Evolutionary conservation across 352 stramenopile species (phyloP).

Genomic region (Globisporangium irregulare): DNA sequence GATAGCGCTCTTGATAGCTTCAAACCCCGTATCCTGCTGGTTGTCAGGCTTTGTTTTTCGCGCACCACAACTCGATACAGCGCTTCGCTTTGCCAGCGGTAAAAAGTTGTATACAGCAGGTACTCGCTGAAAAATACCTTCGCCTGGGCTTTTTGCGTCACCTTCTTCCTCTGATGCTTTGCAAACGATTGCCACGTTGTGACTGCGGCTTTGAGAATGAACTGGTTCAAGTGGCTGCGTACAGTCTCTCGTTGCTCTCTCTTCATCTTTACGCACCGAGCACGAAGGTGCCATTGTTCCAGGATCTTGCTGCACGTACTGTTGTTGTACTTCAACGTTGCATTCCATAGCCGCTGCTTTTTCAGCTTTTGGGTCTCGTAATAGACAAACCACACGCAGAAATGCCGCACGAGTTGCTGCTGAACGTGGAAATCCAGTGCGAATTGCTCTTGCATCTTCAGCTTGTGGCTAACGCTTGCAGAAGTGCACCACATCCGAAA

Average conservation of each 20-base stretch:
- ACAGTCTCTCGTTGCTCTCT: neutral
- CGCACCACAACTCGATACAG: neutral
- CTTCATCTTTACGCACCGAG: neutral
- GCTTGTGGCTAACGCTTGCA: neutral
- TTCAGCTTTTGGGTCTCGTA: neutral
- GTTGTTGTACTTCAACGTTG: neutral
- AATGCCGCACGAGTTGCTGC: slow-evolving; percentile 1
- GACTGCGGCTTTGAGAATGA: neutral
- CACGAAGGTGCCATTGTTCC: neutral
- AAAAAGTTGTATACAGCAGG: slow-evolving; percentile 25
- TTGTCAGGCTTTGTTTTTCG: slow-evolving; percentile 7
- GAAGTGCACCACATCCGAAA: slow-evolving; percentile 5
- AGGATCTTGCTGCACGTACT: neutral
- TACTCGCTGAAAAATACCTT: slow-evolving; percentile 29
- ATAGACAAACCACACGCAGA: slow-evolving; percentile 8
- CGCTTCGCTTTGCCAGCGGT: slow-evolving; percentile 26
- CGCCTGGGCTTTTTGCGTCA: slow-evolving; percentile 14
- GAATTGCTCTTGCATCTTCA: neutral
- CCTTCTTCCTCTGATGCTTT: neutral
- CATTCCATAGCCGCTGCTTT: neutral
- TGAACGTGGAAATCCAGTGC: neutral
- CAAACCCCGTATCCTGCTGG: neutral
- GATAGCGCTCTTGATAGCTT: slow-evolving; percentile 1
- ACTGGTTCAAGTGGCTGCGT: neutral
- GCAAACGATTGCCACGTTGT: neutral